phyloP scores from a whole-genome alignment of 2,329 filamentous ascomycete species.

The Apiospora kogelbergensis region DNA sequence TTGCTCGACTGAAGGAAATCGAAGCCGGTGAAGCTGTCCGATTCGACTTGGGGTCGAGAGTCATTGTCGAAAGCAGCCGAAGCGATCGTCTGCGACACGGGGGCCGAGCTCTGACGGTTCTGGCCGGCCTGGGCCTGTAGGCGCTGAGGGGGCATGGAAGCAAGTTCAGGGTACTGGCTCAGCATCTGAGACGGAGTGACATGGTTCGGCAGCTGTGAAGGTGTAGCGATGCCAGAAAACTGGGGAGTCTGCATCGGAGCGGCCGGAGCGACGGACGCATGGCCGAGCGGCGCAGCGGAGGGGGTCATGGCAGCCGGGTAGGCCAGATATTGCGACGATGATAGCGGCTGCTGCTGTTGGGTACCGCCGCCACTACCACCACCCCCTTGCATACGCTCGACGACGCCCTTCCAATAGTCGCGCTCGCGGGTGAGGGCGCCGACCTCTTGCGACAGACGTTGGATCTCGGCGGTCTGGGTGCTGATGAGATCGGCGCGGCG shows the following conservation, averaged over 20 bases:
- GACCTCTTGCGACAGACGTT: neutral
- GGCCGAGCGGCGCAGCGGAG: neutral
- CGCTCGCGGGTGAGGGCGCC: slow-evolving; percentile 2
- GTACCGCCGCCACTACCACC: neutral
- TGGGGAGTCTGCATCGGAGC: neutral
- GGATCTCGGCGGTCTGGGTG: neutral
- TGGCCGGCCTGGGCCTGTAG: neutral
- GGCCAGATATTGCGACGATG: neutral
- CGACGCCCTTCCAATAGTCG: slow-evolving; percentile 7
- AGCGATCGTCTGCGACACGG: neutral
- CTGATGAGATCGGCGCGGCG: neutral
- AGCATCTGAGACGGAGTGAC: neutral
- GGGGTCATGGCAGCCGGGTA: neutral
- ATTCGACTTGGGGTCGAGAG: neutral
- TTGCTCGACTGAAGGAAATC: too few relatives aligned
- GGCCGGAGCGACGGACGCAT: neutral
- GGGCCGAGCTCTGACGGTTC: neutral
- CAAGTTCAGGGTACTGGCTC: neutral
- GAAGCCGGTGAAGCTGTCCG: neutral
- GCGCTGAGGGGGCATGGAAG: neutral
- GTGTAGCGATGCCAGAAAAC: neutral
- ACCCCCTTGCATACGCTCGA: neutral
- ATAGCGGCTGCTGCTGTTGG: neutral
- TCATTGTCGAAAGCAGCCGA: neutral
- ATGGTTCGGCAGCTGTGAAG: neutral